A percentile compares a stretch with the other conserved stretches of the same genome.
Conservation (phyloP, 1,139 yeast genomes). For the Tardiomyces digboiensis region DNA sequence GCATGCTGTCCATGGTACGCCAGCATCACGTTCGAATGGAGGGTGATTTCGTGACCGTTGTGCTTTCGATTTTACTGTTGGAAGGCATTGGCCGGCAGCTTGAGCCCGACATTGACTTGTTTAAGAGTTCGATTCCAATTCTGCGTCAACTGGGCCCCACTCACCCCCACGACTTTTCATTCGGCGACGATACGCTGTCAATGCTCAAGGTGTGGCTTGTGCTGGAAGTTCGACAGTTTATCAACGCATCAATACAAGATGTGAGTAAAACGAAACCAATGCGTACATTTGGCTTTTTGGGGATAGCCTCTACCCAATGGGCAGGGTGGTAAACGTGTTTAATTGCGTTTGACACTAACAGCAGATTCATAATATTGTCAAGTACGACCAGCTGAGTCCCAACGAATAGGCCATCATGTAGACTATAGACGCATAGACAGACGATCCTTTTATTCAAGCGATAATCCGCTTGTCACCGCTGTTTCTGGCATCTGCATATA, state of each 20-base stretch:
- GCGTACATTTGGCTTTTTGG: too few relatives aligned
- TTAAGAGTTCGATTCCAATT: constrained; percentile 91
- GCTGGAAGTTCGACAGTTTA: constrained; percentile 78
- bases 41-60: constrained; percentile 90
- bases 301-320: too few relatives aligned
- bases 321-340: too few relatives aligned
- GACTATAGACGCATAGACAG: too few relatives aligned
- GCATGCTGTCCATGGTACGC: constrained; percentile 84
- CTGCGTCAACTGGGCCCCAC: constrained; percentile 66
- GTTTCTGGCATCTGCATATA: too few relatives aligned
- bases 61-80: constrained; percentile 76
- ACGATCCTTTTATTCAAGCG: too few relatives aligned
- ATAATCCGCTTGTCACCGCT: too few relatives aligned
- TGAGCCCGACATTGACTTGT: constrained; percentile 86
- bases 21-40: constrained; percentile 96
- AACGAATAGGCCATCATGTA: constrained; percentile 55
- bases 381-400: constrained; percentile 53
- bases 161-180: constrained; percentile 27
- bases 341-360: constrained; percentile 19
- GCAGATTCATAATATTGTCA: constrained; percentile 44
- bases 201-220: constrained; percentile 93
- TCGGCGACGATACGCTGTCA: constrained; percentile 52
- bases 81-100: constrained; percentile 95
- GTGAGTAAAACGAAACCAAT: too few relatives aligned
- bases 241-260: constrained; percentile 78